Evolutionary conservation across 768 basidiomycete genomes (phyloP).

Genomic region (Lyophyllum shimeji): DNA sequence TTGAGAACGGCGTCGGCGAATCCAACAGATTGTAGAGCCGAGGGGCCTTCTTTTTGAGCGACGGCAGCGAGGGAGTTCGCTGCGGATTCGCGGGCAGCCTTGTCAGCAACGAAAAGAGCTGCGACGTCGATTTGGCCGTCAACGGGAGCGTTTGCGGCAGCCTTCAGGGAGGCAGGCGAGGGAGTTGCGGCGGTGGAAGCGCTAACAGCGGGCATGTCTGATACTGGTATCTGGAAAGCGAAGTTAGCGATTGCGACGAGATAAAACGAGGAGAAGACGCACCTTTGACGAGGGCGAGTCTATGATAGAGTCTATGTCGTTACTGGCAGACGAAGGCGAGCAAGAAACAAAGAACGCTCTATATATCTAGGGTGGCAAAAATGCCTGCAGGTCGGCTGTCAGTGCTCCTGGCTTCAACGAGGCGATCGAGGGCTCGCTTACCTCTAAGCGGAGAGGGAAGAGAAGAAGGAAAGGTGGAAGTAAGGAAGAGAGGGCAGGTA

Average conservation of each 20-base stretch:
- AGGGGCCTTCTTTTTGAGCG: constrained; percentile 83
- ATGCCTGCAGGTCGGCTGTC: constrained; percentile 26
- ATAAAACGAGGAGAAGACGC: constrained; percentile 15
- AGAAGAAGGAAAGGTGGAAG: constrained; percentile 35
- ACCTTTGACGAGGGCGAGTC: constrained; percentile 46
- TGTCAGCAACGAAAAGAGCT: constrained; percentile 83
- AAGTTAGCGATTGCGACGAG: constrained; percentile 5
- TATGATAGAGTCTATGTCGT: constrained; percentile 38
- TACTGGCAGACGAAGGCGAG: constrained; percentile 48
- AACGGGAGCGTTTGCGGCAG: constrained; percentile 43
- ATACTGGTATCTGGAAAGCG: constrained; percentile 44
- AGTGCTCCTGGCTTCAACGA: constrained; percentile 10
- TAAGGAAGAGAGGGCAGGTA: constrained; percentile 28
- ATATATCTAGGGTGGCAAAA: constrained; percentile 50
- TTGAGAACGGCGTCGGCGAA: constrained; percentile 76
- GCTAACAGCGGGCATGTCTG: constrained; percentile 81
- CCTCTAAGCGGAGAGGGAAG: constrained; percentile 42
- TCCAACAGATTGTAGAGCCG: constrained; percentile 66
- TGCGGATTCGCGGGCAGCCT: constrained; percentile 73
- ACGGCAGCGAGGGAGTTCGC: constrained; percentile 67
- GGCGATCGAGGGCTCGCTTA: constrained; percentile 13
- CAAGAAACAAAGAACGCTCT: constrained; percentile 70
- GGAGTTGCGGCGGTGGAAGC: constrained; percentile 59
- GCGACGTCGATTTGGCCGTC: constrained; percentile 70
- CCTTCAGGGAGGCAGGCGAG: constrained; percentile 72